A percentile compares a stretch with the other conserved stretches of the same genome.
Conservation (phyloP, 2,329 filamentous ascomycete genomes). For the Phaeophleospora eucalypticola region DNA sequence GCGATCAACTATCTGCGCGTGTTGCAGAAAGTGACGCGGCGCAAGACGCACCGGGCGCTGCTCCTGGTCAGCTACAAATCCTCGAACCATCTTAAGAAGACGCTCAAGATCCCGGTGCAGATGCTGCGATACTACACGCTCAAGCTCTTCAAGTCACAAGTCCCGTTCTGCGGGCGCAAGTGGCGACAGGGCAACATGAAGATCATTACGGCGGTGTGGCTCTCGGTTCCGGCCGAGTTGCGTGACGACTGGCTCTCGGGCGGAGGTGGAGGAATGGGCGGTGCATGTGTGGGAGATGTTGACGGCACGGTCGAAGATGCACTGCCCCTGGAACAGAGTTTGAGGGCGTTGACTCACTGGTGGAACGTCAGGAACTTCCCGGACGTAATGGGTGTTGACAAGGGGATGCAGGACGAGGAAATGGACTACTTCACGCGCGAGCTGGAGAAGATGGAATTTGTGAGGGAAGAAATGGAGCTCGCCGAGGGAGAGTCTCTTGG, state of each 20-base stretch:
- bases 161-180: conserved; percentile 95
- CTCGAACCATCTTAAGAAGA: conserved; percentile 84
- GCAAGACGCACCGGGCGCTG: conserved; percentile 90
- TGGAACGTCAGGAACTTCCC: conserved; percentile 81
- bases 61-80: conserved; percentile 95
- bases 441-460: conserved; percentile 48
- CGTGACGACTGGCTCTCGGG: conserved; percentile 93
- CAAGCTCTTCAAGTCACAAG: conserved; percentile 97
- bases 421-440: conserved; percentile 48
- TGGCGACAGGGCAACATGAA: conserved; percentile 99
- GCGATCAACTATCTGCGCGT: conserved; percentile 92
- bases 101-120: conserved; percentile 83
- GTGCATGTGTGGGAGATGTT: conserved; percentile 56
- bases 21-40: conserved; percentile 95
- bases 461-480: conserved; percentile 14
- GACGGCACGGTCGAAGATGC: conserved; percentile 93
- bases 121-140: conserved; percentile 88
- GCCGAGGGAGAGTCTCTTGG: conserved; percentile 20
- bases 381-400: conserved; percentile 61
- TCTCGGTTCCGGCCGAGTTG: conserved; percentile 87
- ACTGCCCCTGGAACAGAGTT: conserved; percentile 83
- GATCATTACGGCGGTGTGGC: conserved; percentile 93
- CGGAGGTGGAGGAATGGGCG: conserved; percentile 46
- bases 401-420: conserved; percentile 39
- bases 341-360: conserved; percentile 89